Percentiles rank a stretch among this genome's conserved stretches.
Conservation (phyloP, 768 basidiomycete species). For the Galerina marginata region DNA sequence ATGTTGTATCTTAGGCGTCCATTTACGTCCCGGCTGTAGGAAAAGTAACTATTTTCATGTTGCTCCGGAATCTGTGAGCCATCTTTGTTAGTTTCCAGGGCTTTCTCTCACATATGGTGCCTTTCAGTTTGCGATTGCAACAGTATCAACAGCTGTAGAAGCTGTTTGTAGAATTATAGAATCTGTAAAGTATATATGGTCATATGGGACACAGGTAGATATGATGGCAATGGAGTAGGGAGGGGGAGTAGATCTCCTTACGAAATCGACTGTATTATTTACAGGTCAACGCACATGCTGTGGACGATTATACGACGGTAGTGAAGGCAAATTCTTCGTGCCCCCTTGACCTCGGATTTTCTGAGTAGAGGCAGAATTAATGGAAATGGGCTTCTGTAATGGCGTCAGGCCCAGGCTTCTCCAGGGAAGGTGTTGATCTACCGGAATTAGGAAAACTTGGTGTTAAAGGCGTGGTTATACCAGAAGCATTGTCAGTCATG, state of each 20-base stretch:
- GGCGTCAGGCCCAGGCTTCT: conserved; percentile 35
- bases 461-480: conserved; percentile 68
- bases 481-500: conserved; percentile 67
- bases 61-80: conserved; percentile 90
- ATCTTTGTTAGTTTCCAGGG: not conserved
- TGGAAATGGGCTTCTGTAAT: conserved; percentile 57
- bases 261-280: conserved; percentile 34
- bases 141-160: conserved; percentile 48
- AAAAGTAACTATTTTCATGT: conserved; percentile 96
- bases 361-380: conserved; percentile 11
- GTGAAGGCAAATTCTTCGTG: conserved; percentile 9
- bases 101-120: not conserved
- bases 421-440: conserved; percentile 44
- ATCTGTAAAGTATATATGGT: conserved; percentile 38
- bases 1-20: conserved; percentile 64
- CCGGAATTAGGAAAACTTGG: conserved; percentile 63
- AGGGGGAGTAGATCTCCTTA: conserved; percentile 22
- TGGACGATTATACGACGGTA: conserved; percentile 15
- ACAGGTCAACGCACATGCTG: conserved; percentile 31
- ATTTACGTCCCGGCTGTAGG: conserved; percentile 97
- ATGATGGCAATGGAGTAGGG: conserved; percentile 26
- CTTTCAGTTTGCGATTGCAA: conserved; percentile 57
- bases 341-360: not conserved
- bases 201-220: conserved; percentile 31
- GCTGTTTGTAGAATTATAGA: conserved; percentile 30